phyloP scores from a whole-genome alignment of 768 basidiomycete species.

The Tulasnella sp. region DNA sequence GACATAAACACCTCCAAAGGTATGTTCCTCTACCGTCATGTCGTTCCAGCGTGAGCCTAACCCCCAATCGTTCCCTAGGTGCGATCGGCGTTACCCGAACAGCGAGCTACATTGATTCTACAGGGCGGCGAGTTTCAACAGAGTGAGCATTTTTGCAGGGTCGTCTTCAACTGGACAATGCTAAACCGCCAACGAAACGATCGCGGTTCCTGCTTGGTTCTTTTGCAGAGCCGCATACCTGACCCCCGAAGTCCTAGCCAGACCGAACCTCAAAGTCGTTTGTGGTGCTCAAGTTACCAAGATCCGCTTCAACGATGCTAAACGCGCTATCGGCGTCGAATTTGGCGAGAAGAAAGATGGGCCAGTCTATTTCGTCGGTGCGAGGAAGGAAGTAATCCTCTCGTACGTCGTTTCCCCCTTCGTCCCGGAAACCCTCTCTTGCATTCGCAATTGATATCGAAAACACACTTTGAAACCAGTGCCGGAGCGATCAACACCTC shows the following conservation, averaged over 20 bases:
- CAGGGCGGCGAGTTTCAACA: slow-evolving; percentile 23
- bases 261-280: slow-evolving; percentile 30
- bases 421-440: neutral
- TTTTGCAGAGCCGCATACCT: slow-evolving; percentile 26
- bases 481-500: slow-evolving; percentile 40
- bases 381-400: slow-evolving; percentile 28
- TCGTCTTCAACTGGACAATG: too few species aligned
- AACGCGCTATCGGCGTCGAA: slow-evolving; percentile 28
- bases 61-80: neutral
- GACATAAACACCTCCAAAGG: slow-evolving; percentile 28
- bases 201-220: neutral
- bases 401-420: slow-evolving; percentile 18
- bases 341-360: slow-evolving; percentile 21
- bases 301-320: slow-evolving; percentile 26
- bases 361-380: slow-evolving; percentile 22
- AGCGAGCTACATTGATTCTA: slow-evolving; percentile 26
- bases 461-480: slow-evolving; percentile 23
- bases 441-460: neutral
- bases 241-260: slow-evolving; percentile 27
- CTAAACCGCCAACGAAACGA: too few species aligned
- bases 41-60: neutral
- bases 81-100: slow-evolving; percentile 3
- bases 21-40: neutral
- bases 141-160: slow-evolving; percentile 18
- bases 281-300: slow-evolving; percentile 25